Evolutionary conservation across 2,329 filamentous ascomycete genomes (phyloP), one percentile per base, ranked within the genome.

Genomic region (Lizonia empirigonia): DNA sequence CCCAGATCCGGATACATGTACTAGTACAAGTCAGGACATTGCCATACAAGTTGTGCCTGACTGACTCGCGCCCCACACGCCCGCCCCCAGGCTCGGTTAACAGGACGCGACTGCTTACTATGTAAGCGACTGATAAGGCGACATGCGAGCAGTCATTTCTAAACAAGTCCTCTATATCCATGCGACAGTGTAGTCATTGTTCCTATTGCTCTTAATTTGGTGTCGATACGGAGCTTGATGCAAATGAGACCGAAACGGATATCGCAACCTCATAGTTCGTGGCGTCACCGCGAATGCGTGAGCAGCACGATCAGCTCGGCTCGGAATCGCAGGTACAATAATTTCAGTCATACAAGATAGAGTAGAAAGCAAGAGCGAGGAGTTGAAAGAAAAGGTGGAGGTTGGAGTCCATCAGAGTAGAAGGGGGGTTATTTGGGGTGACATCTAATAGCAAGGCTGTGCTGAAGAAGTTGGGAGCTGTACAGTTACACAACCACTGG

Each of bases 261-360:
- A 13, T 78, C 72, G 57, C n/a, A 83, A 83, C 58, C 66, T 84
- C 44, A 71, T 84, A 10, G 60, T 83, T 13, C 77, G 75, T 13
- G 81, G 81, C 4, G 80, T 83, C 4, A 83, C 80, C 5, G 82
- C 80, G 0, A 81, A 84, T 64, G 80, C 81, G 10, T 82, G 3
- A 78, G 76, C 19, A 81, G 74, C 7, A 84, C 80, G 5, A 80
- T 83, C 67, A 72, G 80, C 16, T 81, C 84, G 63, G 81, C 80
- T 9, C 82, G 78, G 53, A 81, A 84, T 68, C 74, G 78, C 5
- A 80, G 80, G 0, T 82, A 80, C 50, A 81, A 83, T 60, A n/a
- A 81, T 80, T 51, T 60, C 81, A 10, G 58, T 83, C 1, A 60
- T 83, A 3, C 76, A 79, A 24, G 80, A 83, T 59, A 79, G 74